Evolutionary conservation across 1,139 yeast genomes (phyloP), one percentile per base, ranked within the genome.

Genomic region (Zhuliangozyma parablackwelliae): DNA sequence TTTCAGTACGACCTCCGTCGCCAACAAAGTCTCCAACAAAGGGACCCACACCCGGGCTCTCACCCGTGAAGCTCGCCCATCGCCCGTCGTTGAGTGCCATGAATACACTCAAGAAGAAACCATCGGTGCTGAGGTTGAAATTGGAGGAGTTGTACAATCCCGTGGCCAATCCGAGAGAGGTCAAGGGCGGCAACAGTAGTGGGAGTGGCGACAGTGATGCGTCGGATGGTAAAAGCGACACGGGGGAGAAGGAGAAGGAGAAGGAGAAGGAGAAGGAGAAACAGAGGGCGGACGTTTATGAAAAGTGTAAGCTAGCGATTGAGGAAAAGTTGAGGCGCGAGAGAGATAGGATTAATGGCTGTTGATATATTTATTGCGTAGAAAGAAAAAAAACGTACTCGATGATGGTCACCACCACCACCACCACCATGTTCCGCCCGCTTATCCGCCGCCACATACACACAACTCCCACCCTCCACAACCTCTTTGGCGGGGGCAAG

Each of bases 401-500:
- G 4, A 16, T 16, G 4, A 16, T 4, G 5, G 5, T 9, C 10
- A 24, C 26, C 26, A 10, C 5, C 26, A 24, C n/a, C 10, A 24
- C 5, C 26, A 10, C 3, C n/a, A 9, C 5, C 26, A 24, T 24
- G 26, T 24, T 9, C 10, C 9, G 10, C 9, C 26, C 26, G 26
- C 10, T 24, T 24, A 16, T 16, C 16, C 16, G 16, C 12, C 29
- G 30, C 11, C 16, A 23, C 20, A 24, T 11, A 7, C 32, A 12
- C 10, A 28, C 13, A 20, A 6, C 30, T n/a, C 27, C 23, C 27
- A 11, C 23, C 21, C 25, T 21, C 32, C 29, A 10, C 2, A 39
- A 35, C 29, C 27, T 41, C 10, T 64, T 64, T 42, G 68, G 65
- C 1, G 65, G 66, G 3, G 46, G 50, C 20, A 59, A 57, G 43